A percentile compares a stretch with the other conserved stretches of the same genome.
These are phyloP conservation scores for Nigrospora oryzae DNA, from an alignment of 2,329 filamentous ascomycete species.

Conservation along the genomic window DNA sequence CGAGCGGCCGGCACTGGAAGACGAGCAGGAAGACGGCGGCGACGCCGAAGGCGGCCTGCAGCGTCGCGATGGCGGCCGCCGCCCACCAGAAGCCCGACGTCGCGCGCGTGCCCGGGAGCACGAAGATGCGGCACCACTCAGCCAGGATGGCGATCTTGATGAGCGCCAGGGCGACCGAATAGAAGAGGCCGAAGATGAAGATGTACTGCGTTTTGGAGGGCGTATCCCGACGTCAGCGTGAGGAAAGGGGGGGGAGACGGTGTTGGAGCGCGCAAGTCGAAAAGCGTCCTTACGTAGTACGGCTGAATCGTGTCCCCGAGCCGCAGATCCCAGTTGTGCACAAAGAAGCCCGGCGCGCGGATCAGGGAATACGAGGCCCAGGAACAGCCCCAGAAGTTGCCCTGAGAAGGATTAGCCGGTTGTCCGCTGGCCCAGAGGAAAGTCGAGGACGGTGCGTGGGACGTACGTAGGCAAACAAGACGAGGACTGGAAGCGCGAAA, in stretches of 20 bases:
- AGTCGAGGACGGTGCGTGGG: too few relatives aligned
- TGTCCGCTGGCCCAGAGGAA: too few relatives aligned
- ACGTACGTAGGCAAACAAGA: too few relatives aligned
- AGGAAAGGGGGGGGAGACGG: too few relatives aligned
- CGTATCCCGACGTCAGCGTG: too few relatives aligned
- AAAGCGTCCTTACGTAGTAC: conserved; percentile 9
- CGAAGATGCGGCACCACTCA: conserved; percentile 24
- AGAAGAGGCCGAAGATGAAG: conserved; percentile 19
- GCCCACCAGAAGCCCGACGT: conserved; percentile 11
- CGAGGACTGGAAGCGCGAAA: too few relatives aligned
- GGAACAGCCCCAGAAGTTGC: neutral
- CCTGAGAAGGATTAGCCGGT: too few relatives aligned
- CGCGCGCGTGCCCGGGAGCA: conserved; percentile 12
- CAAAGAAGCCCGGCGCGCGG: conserved; percentile 21
- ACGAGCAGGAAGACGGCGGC: conserved; percentile 6
- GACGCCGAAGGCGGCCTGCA: conserved; percentile 8
- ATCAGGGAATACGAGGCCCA: conserved; percentile 11
- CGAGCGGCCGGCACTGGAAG: conserved; percentile 10
- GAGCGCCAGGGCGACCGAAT: conserved; percentile 23
- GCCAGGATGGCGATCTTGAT: conserved; percentile 32
- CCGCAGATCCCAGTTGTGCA: conserved; percentile 22
- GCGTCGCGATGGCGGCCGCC: conserved; percentile 5
- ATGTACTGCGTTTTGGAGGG: conserved; percentile 18
- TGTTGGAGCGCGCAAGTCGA: too few relatives aligned
- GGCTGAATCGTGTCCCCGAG: conserved; percentile 14